Percentiles rank a stretch among this genome's conserved stretches.
Evolutionary conservation across 345 rosid species (phyloP).

Genomic region (Boechera divaricarpa): DNA sequence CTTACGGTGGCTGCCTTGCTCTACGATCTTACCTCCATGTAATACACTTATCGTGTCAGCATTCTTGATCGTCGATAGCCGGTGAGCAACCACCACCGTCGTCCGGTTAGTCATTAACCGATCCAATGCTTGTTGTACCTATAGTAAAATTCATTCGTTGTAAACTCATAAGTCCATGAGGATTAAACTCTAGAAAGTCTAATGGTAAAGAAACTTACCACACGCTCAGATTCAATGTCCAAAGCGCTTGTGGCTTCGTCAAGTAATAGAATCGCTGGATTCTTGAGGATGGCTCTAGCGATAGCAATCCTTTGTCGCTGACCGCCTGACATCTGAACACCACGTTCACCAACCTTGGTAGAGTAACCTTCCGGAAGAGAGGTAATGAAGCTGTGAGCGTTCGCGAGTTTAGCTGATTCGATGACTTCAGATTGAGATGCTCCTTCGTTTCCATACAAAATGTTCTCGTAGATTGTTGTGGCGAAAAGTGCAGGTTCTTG

Average conservation of each 20-base stretch:
- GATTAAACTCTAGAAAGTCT: neutral
- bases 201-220: conserved; percentile 42
- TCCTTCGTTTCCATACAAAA: conserved; percentile 82
- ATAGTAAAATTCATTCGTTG: neutral
- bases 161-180: neutral
- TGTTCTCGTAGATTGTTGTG: conserved; percentile 84
- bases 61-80: conserved; percentile 84
- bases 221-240: conserved; percentile 80
- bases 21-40: conserved; percentile 76
- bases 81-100: conserved; percentile 89
- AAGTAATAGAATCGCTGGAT: conserved; percentile 79
- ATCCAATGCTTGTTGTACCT: conserved; percentile 88
- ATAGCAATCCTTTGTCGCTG: conserved; percentile 94
- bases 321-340: conserved; percentile 88
- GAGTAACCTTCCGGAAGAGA: conserved; percentile 84
- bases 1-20: conserved; percentile 79
- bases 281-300: conserved; percentile 92
- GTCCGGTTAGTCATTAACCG: conserved; percentile 79
- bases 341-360: conserved; percentile 86
- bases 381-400: conserved; percentile 84
- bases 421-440: conserved; percentile 80
- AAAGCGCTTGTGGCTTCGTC: conserved; percentile 97
- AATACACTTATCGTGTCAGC: conserved; percentile 82
- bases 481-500: conserved; percentile 97
- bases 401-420: conserved; percentile 84